Conservation (phyloP, 257 asterid genomes). For the Forsythia viridissima region DNA sequence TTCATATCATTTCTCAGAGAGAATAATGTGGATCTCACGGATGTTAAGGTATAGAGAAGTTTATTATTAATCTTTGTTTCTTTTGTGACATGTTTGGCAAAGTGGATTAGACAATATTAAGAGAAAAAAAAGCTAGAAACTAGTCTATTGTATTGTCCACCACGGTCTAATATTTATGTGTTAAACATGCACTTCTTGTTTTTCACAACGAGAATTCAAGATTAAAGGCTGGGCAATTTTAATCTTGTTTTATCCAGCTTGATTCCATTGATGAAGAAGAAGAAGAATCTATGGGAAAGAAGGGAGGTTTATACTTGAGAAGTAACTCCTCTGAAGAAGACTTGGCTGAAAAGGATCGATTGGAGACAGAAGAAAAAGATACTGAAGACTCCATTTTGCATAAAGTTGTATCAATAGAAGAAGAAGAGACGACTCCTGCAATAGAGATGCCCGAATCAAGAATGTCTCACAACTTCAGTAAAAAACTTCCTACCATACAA, state of each 20-base stretch:
- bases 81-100: too few species aligned
- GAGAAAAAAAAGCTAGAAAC: too few species aligned
- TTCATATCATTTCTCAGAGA: constrained; percentile 66
- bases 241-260: constrained; percentile 41
- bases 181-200: background rate
- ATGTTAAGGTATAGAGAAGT: constrained; percentile 61
- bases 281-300: constrained; percentile 44
- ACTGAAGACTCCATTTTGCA: constrained; percentile 20
- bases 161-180: background rate
- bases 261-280: constrained; percentile 67
- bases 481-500: constrained; percentile 45
- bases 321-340: constrained; percentile 73
- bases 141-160: background rate
- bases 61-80: background rate
- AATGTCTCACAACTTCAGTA: constrained; percentile 26
- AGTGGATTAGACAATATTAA: too few species aligned
- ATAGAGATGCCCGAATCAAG: constrained; percentile 25
- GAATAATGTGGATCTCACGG: constrained; percentile 60
- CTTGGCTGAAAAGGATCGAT: constrained; percentile 34
- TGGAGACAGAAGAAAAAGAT: constrained; percentile 38
- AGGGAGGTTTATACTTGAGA: constrained; percentile 40
- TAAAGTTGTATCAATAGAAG: constrained; percentile 29
- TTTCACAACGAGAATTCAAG: background rate
- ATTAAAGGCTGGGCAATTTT: constrained; percentile 22
- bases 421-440: constrained; percentile 25